phyloP scores from a whole-genome alignment of 208 protist genomes.

The Trichomonas vaginalis region DNA sequence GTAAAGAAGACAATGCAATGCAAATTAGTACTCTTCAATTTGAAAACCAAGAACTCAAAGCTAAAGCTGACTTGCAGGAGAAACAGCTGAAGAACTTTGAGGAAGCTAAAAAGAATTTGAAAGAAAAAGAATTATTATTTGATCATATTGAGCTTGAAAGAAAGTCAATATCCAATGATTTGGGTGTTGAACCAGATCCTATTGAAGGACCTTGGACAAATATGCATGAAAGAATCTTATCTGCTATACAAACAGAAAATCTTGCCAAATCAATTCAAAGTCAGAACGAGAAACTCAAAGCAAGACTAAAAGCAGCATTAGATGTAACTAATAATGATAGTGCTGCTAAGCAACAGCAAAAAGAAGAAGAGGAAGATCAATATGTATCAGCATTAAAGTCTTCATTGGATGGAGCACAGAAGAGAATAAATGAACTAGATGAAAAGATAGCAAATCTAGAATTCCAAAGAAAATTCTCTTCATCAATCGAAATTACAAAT shows the following conservation, averaged over 20 bases:
- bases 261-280: not conserved
- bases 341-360: not conserved
- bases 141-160: not conserved
- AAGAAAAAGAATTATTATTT: not conserved
- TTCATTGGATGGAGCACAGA: not conserved
- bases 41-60: not conserved
- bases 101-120: not conserved
- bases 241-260: not conserved
- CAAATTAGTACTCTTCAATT: not conserved
- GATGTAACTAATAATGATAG: not conserved
- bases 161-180: not conserved
- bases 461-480: not conserved
- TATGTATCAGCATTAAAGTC: not conserved
- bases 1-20: not conserved
- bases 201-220: not conserved
- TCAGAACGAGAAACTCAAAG: not conserved
- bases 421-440: not conserved
- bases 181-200: not conserved
- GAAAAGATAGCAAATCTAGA: not conserved
- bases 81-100: not conserved
- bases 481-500: not conserved
- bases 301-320: not conserved
- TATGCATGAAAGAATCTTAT: not conserved
- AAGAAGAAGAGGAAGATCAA: not conserved
- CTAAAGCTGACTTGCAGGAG: not conserved